Conservation (phyloP, 306 rosid species). For the Cucurbita argyrosperma region DNA sequence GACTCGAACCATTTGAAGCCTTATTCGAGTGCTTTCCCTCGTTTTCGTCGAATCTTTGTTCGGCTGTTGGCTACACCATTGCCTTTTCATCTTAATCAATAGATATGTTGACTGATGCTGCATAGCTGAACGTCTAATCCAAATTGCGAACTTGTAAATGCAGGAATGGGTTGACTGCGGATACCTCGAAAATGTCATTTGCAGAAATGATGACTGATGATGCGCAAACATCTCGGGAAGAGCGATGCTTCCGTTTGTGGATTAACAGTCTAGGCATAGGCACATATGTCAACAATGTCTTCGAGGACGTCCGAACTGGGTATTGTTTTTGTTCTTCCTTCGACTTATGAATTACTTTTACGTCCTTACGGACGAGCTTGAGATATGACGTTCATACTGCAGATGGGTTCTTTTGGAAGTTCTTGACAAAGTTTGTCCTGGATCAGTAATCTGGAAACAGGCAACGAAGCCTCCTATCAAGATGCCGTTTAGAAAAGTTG, state of each 20-base stretch:
- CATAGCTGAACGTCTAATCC: background rate
- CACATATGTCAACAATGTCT: constrained; percentile 78
- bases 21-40: background rate
- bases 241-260: constrained; percentile 96
- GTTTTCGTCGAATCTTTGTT: background rate
- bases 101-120: background rate
- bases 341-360: background rate
- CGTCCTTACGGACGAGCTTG: constrained; percentile 6
- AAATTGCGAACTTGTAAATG: constrained; percentile 4
- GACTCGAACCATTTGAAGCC: too few relatives aligned
- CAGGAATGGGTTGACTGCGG: constrained; percentile 90
- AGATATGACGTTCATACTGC: constrained; percentile 18
- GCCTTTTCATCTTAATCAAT: background rate
- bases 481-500: constrained; percentile 98
- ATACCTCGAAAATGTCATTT: constrained; percentile 50
- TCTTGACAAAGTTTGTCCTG: constrained; percentile 80
- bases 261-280: constrained; percentile 88
- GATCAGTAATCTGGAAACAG: constrained; percentile 90
- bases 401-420: constrained; percentile 98
- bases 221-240: constrained; percentile 89
- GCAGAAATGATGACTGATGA: constrained; percentile 99
- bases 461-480: constrained; percentile 96
- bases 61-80: background rate
- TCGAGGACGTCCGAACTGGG: constrained; percentile 98
- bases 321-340: constrained; percentile 15